Evolutionary conservation across 179 eudicot species (phyloP).

Genomic region (Amaranthus tricolor): DNA sequence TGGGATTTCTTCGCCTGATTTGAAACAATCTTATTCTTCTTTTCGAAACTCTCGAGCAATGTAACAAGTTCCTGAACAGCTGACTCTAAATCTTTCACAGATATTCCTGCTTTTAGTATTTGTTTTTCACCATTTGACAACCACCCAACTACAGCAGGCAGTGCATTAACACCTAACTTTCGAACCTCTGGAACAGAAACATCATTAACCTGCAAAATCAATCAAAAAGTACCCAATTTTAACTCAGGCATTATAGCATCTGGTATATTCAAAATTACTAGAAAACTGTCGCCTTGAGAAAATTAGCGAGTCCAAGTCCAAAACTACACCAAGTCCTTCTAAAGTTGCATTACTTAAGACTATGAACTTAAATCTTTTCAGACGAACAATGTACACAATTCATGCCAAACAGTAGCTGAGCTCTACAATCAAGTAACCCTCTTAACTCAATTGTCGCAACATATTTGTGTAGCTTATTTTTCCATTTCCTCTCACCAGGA

Average conservation of each 20-base stretch:
- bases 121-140: constrained; percentile 74
- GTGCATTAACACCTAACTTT: constrained; percentile 60
- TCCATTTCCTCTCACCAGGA: no score
- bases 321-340: background rate
- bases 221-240: background rate
- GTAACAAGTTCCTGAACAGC: constrained; percentile 68
- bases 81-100: constrained; percentile 76
- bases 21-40: constrained; percentile 54
- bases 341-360: background rate
- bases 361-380: background rate
- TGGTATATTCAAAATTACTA: background rate
- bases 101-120: constrained; percentile 60
- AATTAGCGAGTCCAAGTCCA: background rate
- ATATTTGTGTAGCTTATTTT: no score
- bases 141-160: constrained; percentile 94
- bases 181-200: constrained; percentile 55
- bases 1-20: constrained; percentile 41
- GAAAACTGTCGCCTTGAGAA: background rate
- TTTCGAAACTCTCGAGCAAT: constrained; percentile 67
- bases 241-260: background rate
- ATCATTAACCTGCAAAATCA: constrained; percentile 54
- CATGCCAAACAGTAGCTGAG: no score
- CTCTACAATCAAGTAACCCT: no score
- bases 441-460: no score
- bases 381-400: background rate